A percentile compares a stretch with the other conserved stretches of the same genome.
phyloP scores from a whole-genome alignment of 2,329 filamentous ascomycete species.

The Colletotrichum sp. region DNA sequence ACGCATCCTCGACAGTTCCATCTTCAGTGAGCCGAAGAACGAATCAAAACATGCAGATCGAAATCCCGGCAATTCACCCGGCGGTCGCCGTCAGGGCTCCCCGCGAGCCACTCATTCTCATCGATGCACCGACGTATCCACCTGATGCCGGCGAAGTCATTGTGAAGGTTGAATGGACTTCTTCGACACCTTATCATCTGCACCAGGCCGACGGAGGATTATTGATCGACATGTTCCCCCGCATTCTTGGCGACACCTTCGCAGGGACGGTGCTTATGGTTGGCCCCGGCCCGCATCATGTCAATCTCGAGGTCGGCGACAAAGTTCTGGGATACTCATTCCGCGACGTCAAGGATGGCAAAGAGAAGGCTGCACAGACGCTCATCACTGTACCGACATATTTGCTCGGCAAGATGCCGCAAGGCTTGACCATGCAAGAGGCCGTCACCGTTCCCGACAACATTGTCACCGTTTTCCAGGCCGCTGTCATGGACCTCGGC shows the following conservation, averaged over 20 bases:
- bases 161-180: slow-evolving; percentile 61
- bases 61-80: slow-evolving; percentile 28
- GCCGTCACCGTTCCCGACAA: slow-evolving; percentile 63
- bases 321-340: slow-evolving; percentile 61
- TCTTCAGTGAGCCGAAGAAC: neutral
- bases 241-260: slow-evolving; percentile 54
- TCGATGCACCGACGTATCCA: slow-evolving; percentile 28
- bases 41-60: slow-evolving; percentile 2
- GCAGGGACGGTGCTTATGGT: slow-evolving; percentile 59
- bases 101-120: slow-evolving; percentile 26
- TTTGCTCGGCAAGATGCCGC: slow-evolving; percentile 51
- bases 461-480: slow-evolving; percentile 64
- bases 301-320: slow-evolving; percentile 55
- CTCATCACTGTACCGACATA: slow-evolving; percentile 58
- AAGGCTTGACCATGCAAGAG: slow-evolving; percentile 43
- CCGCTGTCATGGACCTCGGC: slow-evolving; percentile 51
- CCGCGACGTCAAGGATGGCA: slow-evolving; percentile 43
- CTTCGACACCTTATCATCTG: slow-evolving; percentile 65
- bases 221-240: slow-evolving; percentile 51
- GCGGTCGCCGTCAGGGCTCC: slow-evolving; percentile 28
- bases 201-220: slow-evolving; percentile 67
- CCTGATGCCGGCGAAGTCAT: slow-evolving; percentile 53
- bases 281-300: slow-evolving; percentile 38
- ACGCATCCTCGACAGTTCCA: neutral
- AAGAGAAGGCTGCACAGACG: slow-evolving; percentile 60